These are phyloP conservation scores for Termitomyces sp. DNA, from an alignment of 768 basidiomycete genomes.

Conservation along the genomic window DNA sequence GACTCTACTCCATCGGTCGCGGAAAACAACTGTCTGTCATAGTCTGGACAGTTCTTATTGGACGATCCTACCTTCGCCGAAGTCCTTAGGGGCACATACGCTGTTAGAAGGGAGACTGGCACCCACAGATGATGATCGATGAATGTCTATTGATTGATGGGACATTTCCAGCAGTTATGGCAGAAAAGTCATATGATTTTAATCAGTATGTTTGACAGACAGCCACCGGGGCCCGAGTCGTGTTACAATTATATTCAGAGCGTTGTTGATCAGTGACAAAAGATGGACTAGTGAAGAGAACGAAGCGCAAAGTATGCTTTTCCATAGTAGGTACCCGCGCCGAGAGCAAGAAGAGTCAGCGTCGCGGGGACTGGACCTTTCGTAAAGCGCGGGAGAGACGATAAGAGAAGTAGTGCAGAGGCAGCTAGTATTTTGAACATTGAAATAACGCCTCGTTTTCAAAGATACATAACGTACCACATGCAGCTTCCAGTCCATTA, in stretches of 20 bases:
- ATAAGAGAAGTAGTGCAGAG: constrained; percentile 67
- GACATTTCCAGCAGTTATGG: not conserved
- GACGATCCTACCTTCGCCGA: no score
- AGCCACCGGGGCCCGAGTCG: not conserved
- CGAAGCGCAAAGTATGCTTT: constrained; percentile 43
- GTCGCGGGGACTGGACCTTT: constrained; percentile 72
- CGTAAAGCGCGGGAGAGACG: constrained; percentile 63
- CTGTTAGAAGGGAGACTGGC: no score
- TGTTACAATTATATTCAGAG: not conserved
- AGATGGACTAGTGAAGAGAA: constrained; percentile 23
- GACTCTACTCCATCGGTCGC: no score
- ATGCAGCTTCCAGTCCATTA: constrained; percentile 73
- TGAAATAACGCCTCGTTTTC: not conserved
- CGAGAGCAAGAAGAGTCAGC: constrained; percentile 56
- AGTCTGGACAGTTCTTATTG: no score
- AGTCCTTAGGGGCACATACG: no score
- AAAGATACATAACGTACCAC: constrained; percentile 44
- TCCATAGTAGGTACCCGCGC: constrained; percentile 65
- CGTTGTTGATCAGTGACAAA: not conserved
- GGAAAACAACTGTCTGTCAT: no score
- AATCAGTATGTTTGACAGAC: not conserved
- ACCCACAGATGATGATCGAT: no score
- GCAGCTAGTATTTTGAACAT: constrained; percentile 43
- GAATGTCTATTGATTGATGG: no score
- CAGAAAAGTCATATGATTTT: not conserved